These are phyloP conservation scores for Pulveroboletus sp. DNA, from an alignment of 768 basidiomycete species.

Conservation along the genomic window DNA sequence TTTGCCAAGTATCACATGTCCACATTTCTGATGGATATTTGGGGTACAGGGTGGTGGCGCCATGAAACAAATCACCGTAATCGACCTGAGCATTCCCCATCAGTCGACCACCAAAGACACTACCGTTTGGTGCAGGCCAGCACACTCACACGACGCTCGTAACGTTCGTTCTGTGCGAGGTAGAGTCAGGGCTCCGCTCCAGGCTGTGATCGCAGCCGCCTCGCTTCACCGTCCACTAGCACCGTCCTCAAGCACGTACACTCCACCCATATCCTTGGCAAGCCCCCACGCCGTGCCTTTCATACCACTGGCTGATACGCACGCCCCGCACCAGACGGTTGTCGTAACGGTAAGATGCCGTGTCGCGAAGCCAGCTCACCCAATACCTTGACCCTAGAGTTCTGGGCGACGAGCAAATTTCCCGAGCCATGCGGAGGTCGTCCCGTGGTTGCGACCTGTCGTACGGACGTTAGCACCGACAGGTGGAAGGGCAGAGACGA, in stretches of 20 bases:
- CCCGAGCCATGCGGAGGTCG: conserved; percentile 42
- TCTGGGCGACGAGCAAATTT: conserved; percentile 55
- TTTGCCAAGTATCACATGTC: background rate
- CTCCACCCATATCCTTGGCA: conserved; percentile 53
- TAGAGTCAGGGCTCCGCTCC: background rate
- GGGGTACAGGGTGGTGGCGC: conserved; percentile 17
- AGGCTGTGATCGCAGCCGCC: background rate
- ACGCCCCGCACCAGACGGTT: conserved; percentile 56
- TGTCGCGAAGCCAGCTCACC: conserved; percentile 41
- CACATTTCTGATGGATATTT: conserved; percentile 1
- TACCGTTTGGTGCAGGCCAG: background rate
- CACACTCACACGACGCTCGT: conserved; percentile 4
- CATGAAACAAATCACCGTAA: conserved; percentile 2
- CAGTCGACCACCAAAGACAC: conserved; percentile 5
- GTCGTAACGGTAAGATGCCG: conserved; percentile 36
- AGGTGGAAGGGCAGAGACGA: conserved; percentile 43
- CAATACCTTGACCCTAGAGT: conserved; percentile 52
- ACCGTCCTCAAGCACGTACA: conserved; percentile 52
- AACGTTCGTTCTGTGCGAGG: background rate
- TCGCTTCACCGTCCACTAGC: conserved; percentile 5
- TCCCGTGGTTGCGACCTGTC: background rate
- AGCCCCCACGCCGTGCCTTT: conserved; percentile 48
- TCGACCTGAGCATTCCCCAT: conserved; percentile 6
- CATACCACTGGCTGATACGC: conserved; percentile 45
- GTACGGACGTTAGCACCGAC: conserved; percentile 4